Conservation (phyloP, 2,329 filamentous ascomycete genomes). For the Fusarium camptoceras region DNA sequence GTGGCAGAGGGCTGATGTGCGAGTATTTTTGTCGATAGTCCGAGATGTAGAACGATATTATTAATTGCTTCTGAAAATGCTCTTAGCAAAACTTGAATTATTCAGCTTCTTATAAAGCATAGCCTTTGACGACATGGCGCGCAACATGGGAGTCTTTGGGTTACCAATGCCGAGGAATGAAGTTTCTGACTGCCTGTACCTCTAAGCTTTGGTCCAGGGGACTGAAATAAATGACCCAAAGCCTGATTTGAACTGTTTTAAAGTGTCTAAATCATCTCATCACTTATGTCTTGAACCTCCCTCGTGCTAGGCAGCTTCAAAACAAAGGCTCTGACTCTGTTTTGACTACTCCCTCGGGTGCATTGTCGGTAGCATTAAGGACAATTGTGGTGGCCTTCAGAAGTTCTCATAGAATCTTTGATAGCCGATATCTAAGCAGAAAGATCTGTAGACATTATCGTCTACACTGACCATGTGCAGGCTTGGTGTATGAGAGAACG, state of each 20-base stretch:
- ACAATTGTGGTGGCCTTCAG: background rate
- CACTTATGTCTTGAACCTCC: background rate
- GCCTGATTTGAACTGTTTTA: background rate
- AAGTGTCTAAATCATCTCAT: background rate
- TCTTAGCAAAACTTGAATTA: background rate
- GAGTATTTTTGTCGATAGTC: background rate
- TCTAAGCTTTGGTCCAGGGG: background rate
- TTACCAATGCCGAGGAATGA: background rate
- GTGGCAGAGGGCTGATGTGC: background rate
- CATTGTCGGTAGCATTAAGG: too few species aligned
- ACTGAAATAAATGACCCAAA: background rate
- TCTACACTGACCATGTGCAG: background rate
- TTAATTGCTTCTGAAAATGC: background rate
- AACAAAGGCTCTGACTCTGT: too few species aligned
- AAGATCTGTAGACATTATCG: background rate
- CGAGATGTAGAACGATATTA: background rate
- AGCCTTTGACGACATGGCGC: background rate
- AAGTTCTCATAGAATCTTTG: background rate
- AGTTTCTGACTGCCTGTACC: background rate
- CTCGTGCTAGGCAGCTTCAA: too few species aligned
- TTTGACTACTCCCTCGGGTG: too few species aligned
- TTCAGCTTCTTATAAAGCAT: conserved; percentile 8
- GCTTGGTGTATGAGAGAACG: background rate
- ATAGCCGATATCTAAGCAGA: background rate
- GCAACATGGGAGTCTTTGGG: background rate